Evolutionary conservation across 2,329 filamentous ascomycete species (phyloP), one percentile per base, ranked within the genome.

Genomic region (Talaromyces rugulosus): DNA sequence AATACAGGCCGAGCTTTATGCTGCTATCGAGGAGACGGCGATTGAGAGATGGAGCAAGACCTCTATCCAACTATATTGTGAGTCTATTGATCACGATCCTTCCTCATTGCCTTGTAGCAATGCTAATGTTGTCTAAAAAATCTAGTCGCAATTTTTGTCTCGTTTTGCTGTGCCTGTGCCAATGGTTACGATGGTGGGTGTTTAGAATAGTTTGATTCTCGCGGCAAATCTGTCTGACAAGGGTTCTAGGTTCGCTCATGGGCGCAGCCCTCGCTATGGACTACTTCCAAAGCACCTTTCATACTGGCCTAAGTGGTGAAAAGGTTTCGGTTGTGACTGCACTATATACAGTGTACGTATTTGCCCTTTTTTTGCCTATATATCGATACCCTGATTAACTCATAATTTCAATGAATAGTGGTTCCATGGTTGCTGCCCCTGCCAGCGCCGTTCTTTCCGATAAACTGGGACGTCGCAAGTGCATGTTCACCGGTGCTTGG

Each of bases 291-390:
- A 5, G 71, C 67, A 72, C 70, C 1, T 81, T 82, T 64, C 64
- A 77, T 5, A 74, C 71, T 5, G 74, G 73, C n/a, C 70, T 70
- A 61, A 75, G 69, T 8, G 80, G 76, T 14, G 64, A 70, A 27
- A 70, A 72, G 56, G 78, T 81, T 55, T 76, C 80, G 4, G 62
- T 82, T 27, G 68, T 73, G 18, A 72, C 66, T 61, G 82, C 80
- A 5, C 74, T 83, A 28, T 82, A 83, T 67, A 79, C 78, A 4
- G 78, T 82, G 79, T 81, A 70, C 65, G 79, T 73, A 27, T 40
- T 44, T 53, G 4, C 36, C 18, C 47, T 9, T 44, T 14, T 18
- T 11, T n/a, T 54, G 5, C n/a, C 23, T 9, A 5, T 27, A 18
- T 11, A 11, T 4, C 1, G n/a, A 28, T 40, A 4, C 12, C 30